Evolutionary conservation across 768 basidiomycete genomes (phyloP), one percentile per base, ranked within the genome.

Genomic region (Pleurotus salmoneostramineus): DNA sequence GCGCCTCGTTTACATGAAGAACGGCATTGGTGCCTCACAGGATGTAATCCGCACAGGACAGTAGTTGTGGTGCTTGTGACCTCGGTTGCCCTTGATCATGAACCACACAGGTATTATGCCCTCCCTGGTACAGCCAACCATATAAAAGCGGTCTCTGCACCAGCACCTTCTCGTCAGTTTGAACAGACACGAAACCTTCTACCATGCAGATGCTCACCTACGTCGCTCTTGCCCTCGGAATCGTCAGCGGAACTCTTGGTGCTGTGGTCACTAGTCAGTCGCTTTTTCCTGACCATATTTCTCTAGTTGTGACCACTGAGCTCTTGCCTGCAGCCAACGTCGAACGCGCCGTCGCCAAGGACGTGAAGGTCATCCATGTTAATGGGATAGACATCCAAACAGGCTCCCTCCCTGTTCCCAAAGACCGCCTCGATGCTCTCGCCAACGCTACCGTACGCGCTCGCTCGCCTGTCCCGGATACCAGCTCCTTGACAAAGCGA

Each of bases 401-500:
- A 12, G 50, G 37, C 31, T 52, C 57, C 12, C 31, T 58, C 11
- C 50, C 57, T 27, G 50, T 55, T 4, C 10, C 52, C 36, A 31
- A 42, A 43, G 40, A 31, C 17, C 52, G n/a, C 17, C 17, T 52
- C 32, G n/a, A 50, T 12, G 17, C 35, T 15, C 33, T 45, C 27
- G 10, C 33, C 50, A 58, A 51, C 5, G 36, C 57, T 35, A 45
- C 37, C n/a, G 36, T 31, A 21, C 40, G 52, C 40, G 37, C 6
- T 17, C 52, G 52, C 4, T 40, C 37, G 40, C 21, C 52, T 8
- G 21, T n/a, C 15, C 48, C 57, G 21, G 48, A 50, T 27, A 43
- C 57, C 5, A 43, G 21, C 21, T 27, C 50, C 7, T 43, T 58
- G 12, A 52, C 50, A 12, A 58, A 58, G 57, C 49, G 57, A 27